Evolutionary conservation across 129 eudicot genomes (phyloP), one percentile per base, ranked within the genome.

Genomic region (Solidago caesia): DNA sequence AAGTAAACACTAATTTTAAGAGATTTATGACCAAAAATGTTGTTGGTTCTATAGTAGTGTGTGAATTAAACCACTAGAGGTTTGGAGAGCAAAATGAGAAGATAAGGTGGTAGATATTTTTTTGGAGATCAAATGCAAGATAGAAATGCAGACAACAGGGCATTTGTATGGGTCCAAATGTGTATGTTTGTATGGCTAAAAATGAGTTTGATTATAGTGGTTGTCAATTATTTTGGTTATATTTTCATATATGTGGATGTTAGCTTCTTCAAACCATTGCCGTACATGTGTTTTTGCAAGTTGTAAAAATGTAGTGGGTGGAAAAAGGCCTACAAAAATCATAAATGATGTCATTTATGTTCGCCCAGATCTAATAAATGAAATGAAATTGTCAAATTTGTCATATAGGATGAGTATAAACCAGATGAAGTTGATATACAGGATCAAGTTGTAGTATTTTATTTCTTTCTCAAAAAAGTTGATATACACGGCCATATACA

Each of bases 61-160:
- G 73, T 16, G 56, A 72, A 65, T 72, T 4, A 53, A 55, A 14
- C 21, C 56, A 68, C 61, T 51, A 15, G 8, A 13, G 10, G 59
- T 51, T 2, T 8, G 56, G 61, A 67, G 43, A 74, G 68, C 68
- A 68, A 46, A 27, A 16, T 56, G 61, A 16, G 74, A 70, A 75
- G 81, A 76, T 76, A 70, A 81, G 82, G 74, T 33, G 47, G 25
- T 14, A 41, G 66, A 70, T 70, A 21, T 76, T n/a, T 48, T 48
- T 67, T 21, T 26, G 56, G 46, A 75, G 77, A 82, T 77, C 75
- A 77, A 47, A 82, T 72, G 82, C 51, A 14, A 39, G 85, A 71
- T 67, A 59, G 71, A 64, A 47, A 67, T 76, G 63, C 62, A 26
- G 70, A 73, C 81, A 76, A 52, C 78, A 6, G 29, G 21, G 71